Conservation (phyloP, 768 basidiomycete species). For the Phanerochaete carnosa region DNA sequence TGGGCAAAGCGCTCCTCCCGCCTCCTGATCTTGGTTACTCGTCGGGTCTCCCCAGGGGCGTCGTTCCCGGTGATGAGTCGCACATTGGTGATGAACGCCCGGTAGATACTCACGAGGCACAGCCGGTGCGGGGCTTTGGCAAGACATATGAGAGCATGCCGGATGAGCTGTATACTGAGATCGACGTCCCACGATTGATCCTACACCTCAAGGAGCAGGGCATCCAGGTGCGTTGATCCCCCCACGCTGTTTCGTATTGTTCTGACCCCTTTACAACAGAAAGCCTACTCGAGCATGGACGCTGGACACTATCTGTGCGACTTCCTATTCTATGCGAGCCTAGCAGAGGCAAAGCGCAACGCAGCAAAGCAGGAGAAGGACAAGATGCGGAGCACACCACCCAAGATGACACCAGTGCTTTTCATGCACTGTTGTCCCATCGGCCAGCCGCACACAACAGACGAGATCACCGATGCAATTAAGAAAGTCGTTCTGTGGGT, state of each 20-base stretch:
- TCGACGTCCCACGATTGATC: constrained; percentile 58
- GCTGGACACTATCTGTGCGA: constrained; percentile 76
- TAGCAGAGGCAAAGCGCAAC: constrained; percentile 59
- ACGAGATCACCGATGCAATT: constrained; percentile 66
- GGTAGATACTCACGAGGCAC: constrained; percentile 10
- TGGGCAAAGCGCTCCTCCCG: constrained; percentile 10
- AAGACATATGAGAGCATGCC: constrained; percentile 50
- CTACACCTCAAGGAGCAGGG: constrained; percentile 50
- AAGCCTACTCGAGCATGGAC: constrained; percentile 71
- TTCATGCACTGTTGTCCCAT: constrained; percentile 74
- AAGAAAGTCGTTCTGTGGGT: constrained; percentile 62
- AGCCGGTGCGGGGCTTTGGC: constrained; percentile 26
- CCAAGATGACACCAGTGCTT: constrained; percentile 42
- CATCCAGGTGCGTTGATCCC: constrained; percentile 37
- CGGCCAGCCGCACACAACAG: constrained; percentile 58
- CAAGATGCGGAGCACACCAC: constrained; percentile 22
- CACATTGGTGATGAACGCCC: background rate
- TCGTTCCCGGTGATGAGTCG: background rate
- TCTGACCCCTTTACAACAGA: constrained; percentile 33
- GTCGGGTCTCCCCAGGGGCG: background rate
- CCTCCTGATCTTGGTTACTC: background rate
- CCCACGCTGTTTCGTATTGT: background rate
- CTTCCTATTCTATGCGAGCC: constrained; percentile 73
- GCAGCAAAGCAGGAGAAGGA: constrained; percentile 22
- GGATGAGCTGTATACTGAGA: constrained; percentile 56